Evolutionary conservation across 2,329 filamentous ascomycete species (phyloP), one percentile per base, ranked within the genome.

Genomic region (Calonectria crousiana): DNA sequence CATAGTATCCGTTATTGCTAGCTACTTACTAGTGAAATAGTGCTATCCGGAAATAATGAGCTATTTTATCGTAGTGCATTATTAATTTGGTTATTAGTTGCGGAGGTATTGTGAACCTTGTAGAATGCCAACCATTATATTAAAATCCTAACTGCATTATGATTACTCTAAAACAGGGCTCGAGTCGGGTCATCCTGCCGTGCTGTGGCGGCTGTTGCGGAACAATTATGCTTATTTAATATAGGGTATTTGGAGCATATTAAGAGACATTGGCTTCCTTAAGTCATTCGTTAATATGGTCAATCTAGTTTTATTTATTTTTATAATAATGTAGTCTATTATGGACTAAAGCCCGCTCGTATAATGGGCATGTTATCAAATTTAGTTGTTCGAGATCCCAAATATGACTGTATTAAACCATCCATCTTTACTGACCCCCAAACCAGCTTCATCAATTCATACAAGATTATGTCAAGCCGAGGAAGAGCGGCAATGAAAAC

Each of bases 401-500:
- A 47, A 6, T 4, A 6, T 3, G 3, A 47, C 44, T 20, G 9
- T 5, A 23, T 47, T 47, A 47, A 47, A 13, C 44, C n/a, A 1
- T 47, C 8, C 16, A n/a, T 47, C 8, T 10, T 10, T 8, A n/a
- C 11, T 47, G 10, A 9, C 9, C 41, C 16, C 41, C 18, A n/a
- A n/a, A n/a, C 41, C 8, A 41, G 8, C 9, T n/a, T n/a, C 41
- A n/a, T n/a, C 41, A 10, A 47, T 47, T 47, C 14, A 10, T 47
- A 3, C 41, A 13, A 4, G 5, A 47, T 6, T 23, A 81, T 14
- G 79, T 81, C 65, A 81, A 65, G 16, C 79, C 79, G 30, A 81
- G 78, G 78, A 80, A 81, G 1, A 81, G 36, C 2, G 79, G 79
- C 30, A 81, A 71, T 14, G 74, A 34, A 44, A 81, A 81, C 0